Percentiles rank a stretch among this genome's conserved stretches.
These are phyloP conservation scores for Boletus bicolor DNA, from an alignment of 768 basidiomycete species.

Conservation along the genomic window DNA sequence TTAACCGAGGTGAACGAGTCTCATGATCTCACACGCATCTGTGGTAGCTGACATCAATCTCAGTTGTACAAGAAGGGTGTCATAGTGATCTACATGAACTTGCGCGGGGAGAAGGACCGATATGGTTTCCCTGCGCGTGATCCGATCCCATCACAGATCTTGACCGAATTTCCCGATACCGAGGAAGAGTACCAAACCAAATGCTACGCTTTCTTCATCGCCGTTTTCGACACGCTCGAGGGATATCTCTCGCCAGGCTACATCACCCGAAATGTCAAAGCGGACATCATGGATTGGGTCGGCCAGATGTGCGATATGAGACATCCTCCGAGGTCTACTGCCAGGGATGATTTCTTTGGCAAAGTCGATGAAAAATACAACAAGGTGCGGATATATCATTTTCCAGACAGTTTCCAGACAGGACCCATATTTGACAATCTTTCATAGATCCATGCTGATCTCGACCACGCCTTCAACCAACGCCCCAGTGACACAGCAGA, in stretches of 20 bases:
- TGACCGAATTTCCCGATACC: conserved; percentile 1
- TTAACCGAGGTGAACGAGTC: conserved; percentile 2
- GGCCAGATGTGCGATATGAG: conserved; percentile 2
- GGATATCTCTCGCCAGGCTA: neutral
- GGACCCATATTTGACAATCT: too few relatives aligned
- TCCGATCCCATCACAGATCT: conserved; percentile 8
- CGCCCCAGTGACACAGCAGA: neutral
- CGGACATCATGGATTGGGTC: neutral
- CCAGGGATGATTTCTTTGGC: neutral
- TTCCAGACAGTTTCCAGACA: neutral
- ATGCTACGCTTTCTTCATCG: conserved; percentile 14
- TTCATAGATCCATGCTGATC: too few relatives aligned
- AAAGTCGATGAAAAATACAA: neutral
- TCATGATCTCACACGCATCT: neutral
- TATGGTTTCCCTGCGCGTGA: conserved; percentile 16
- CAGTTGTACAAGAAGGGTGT: too few relatives aligned
- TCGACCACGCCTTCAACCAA: too few relatives aligned
- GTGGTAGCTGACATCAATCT: neutral
- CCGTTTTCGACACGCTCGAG: conserved; percentile 8
- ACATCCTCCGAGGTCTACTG: neutral
- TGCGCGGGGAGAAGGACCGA: neutral
- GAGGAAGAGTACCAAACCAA: neutral
- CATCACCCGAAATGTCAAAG: neutral
- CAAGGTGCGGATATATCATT: neutral
- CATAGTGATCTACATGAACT: neutral